Evolutionary conservation across 2,329 filamentous ascomycete species (phyloP), one percentile per base, ranked within the genome.

Genomic region (Fusarium subtropicale): DNA sequence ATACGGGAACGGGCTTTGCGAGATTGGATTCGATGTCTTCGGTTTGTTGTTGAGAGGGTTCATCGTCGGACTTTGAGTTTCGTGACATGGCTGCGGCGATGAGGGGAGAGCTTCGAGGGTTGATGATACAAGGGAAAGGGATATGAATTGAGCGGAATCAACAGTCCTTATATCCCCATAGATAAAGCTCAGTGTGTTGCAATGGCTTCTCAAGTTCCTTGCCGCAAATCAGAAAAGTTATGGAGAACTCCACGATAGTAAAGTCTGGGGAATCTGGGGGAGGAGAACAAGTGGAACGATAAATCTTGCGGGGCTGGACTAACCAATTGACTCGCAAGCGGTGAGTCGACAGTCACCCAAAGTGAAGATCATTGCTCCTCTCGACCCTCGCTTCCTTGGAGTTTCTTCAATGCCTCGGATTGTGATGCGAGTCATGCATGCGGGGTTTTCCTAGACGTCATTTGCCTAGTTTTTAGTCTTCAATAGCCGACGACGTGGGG

Each of bases 11-110:
- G 0, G 44, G 62, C 1, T 69, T 66, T 5, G 58, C 18, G 9
- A 55, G 50, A 1, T 57, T 33, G 4, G 66, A 66, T 28, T 69
- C 66, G 0, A 57, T 47, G 1, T 69, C 55, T 22, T 69, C 65
- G 4, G 65, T 18, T 2, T 66, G 46, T 2, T 55, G 54, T 13
- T 69, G 60, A 31, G n/a, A 45, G 7, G 54, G 50, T 24, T n/a
- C 34, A 30, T 53, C 60, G 10, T 64, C 65, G 5, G 24, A 36
- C 20, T 69, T 69, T 2, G 52, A 18, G 15, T 12, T 46, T 10
- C 18, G 24, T 31, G 63, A 47, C 64, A 67, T 65, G 31, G 7
- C 30, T 46, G n/a, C 15, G 31, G 34, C 20, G 3, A 39, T 4
- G 1, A 20, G 4, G 20, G 6, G 12, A 28, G 13, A 10, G 20